phyloP scores from a whole-genome alignment of 176 grass and related monocot genomes.

The Juncus inflexus region DNA sequence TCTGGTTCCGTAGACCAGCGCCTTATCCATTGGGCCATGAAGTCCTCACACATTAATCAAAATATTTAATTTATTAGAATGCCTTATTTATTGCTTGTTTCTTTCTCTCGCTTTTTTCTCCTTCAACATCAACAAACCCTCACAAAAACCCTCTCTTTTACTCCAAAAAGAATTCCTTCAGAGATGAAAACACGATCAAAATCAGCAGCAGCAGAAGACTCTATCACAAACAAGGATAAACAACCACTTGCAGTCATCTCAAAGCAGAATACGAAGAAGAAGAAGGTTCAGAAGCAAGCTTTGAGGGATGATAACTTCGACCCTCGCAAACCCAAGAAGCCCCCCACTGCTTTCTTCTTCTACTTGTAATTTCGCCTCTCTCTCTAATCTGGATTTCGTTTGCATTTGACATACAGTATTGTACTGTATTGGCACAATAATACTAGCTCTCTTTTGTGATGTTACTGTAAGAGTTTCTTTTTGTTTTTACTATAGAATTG shows the following conservation, averaged over 20 bases:
- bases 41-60: neutral
- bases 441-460: too few species aligned
- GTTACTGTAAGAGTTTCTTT: too few species aligned
- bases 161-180: neutral
- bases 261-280: conserved; percentile 19
- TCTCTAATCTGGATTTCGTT: neutral
- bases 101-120: neutral
- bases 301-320: conserved; percentile 19
- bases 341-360: conserved; percentile 91
- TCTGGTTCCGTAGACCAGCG: conserved; percentile 67
- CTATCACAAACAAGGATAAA: neutral
- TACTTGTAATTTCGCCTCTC: conserved; percentile 46
- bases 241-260: conserved; percentile 40
- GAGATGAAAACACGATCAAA: conserved; percentile 80
- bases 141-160: neutral
- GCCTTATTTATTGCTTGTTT: neutral
- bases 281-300: conserved; percentile 32
- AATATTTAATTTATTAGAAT: too few species aligned
- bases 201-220: conserved; percentile 4
- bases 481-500: too few species aligned
- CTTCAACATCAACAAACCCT: neutral
- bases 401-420: too few species aligned
- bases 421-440: too few species aligned
- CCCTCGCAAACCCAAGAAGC: conserved; percentile 63
- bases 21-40: conserved; percentile 55